Evolutionary conservation across 2,329 filamentous ascomycete genomes (phyloP).

Genomic region (Scedosporium apiospermum): DNA sequence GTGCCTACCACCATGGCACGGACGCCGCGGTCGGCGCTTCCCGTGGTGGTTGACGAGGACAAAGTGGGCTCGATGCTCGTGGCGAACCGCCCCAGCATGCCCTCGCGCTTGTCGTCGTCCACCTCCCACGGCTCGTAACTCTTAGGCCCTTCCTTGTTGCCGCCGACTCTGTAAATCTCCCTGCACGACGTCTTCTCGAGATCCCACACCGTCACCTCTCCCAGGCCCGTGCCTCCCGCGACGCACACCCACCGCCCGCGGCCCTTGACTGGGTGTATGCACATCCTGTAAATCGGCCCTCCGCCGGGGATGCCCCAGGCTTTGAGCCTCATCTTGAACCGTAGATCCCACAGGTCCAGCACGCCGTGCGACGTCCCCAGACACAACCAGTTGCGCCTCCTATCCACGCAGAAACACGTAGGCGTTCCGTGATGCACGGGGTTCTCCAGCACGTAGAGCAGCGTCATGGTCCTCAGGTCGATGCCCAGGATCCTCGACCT

Average conservation of each 20-base stretch:
- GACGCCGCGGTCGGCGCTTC: conserved; percentile 56
- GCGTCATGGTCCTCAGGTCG: conserved; percentile 77
- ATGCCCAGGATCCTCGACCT: conserved; percentile 74
- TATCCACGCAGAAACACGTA: conserved; percentile 83
- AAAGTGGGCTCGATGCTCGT: conserved; percentile 54
- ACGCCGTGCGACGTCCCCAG: conserved; percentile 89
- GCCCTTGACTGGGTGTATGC: conserved; percentile 68
- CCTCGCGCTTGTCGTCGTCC: conserved; percentile 79
- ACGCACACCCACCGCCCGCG: conserved; percentile 81
- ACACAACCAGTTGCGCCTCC: conserved; percentile 80
- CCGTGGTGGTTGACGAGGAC: conserved; percentile 9
- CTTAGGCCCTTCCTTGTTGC: conserved; percentile 49
- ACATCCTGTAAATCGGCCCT: conserved; percentile 68
- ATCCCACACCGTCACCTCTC: conserved; percentile 93
- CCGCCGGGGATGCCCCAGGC: conserved; percentile 82
- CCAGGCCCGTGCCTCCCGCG: conserved; percentile 74
- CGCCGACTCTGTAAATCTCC: conserved; percentile 72
- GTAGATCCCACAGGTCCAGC: conserved; percentile 88
- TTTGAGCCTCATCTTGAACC: conserved; percentile 82
- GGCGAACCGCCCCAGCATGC: conserved; percentile 79
- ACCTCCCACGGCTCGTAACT: conserved; percentile 79
- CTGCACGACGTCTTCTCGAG: conserved; percentile 81
- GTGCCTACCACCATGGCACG: conserved; percentile 65
- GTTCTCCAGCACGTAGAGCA: conserved; percentile 73
- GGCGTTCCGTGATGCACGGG: conserved; percentile 86